These are phyloP conservation scores for Xylaria digitata DNA, from an alignment of 2,329 filamentous ascomycete genomes.

Conservation along the genomic window DNA sequence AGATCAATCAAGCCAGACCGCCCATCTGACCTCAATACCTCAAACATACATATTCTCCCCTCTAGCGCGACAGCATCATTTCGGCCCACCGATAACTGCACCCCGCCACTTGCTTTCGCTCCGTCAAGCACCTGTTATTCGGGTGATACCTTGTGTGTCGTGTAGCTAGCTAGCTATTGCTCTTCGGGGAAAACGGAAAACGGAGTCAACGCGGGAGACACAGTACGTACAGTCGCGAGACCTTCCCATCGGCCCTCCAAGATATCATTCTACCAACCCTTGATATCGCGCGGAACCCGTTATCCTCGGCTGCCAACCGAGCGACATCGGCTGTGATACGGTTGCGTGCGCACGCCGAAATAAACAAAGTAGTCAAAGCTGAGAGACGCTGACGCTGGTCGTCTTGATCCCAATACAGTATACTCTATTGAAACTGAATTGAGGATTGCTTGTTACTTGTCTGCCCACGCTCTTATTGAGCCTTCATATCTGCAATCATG, in stretches of 20 bases:
- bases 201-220: conserved; percentile 21
- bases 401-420: conserved; percentile 16
- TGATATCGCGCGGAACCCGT: conserved; percentile 16
- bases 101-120: conserved; percentile 25
- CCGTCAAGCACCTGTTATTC: conserved; percentile 18
- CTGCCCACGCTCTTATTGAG: conserved; percentile 17
- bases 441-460: conserved; percentile 18
- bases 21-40: conserved; percentile 26
- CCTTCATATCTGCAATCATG: conserved; percentile 54
- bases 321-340: conserved; percentile 25
- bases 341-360: conserved; percentile 27
- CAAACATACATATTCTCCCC: conserved; percentile 26
- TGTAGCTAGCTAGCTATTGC: conserved; percentile 22
- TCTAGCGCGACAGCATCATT: conserved; percentile 22
- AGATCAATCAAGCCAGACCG: conserved; percentile 23
- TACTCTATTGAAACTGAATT: conserved; percentile 20
- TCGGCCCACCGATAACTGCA: conserved; percentile 33
- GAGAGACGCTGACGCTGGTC: conserved; percentile 31
- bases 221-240: conserved; percentile 32
- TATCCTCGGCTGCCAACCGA: conserved; percentile 16
- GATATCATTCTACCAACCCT: conserved; percentile 13
- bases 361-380: conserved; percentile 25
- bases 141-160: conserved; percentile 36
- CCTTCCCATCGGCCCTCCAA: conserved; percentile 16
- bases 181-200: conserved; percentile 13